Evolutionary conservation across 1,139 yeast species (phyloP).

Genomic region (Nakaseomyces nivariensis): DNA sequence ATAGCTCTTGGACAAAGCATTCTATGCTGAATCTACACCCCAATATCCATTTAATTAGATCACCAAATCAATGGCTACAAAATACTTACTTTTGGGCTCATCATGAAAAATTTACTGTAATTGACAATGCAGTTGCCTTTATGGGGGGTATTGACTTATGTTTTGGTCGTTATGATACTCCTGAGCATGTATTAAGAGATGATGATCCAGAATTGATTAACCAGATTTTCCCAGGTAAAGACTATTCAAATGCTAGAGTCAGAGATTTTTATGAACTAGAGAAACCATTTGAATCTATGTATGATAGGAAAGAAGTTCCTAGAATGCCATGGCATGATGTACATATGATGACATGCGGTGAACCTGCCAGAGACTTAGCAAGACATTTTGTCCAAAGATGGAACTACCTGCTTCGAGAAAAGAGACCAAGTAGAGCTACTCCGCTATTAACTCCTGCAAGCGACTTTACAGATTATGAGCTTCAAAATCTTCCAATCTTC

Average conservation of each 20-base stretch:
- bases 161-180: slow-evolving; percentile 92
- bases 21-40: slow-evolving; percentile 77
- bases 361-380: slow-evolving; percentile 83
- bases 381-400: slow-evolving; percentile 96
- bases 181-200: slow-evolving; percentile 85
- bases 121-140: slow-evolving; percentile 84
- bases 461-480: slow-evolving; percentile 67
- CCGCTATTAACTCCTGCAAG: slow-evolving; percentile 91
- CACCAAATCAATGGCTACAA: slow-evolving; percentile 91
- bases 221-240: slow-evolving; percentile 92
- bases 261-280: slow-evolving; percentile 76
- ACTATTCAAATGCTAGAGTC: slow-evolving; percentile 90
- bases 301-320: slow-evolving; percentile 70
- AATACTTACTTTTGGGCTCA: slow-evolving; percentile 98
- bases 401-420: slow-evolving; percentile 88
- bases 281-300: slow-evolving; percentile 86
- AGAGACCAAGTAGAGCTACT: slow-evolving; percentile 87
- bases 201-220: slow-evolving; percentile 45
- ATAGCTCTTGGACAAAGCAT: slow-evolving; percentile 89
- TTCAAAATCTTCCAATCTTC: slow-evolving; percentile 46
- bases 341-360: slow-evolving; percentile 94
- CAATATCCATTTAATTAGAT: slow-evolving; percentile 81
- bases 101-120: slow-evolving; percentile 82
- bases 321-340: slow-evolving; percentile 99
- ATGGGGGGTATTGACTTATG: slow-evolving; percentile 95